Conservation (phyloP, 257 asterid species). For the Cynanchum wilfordii region DNA sequence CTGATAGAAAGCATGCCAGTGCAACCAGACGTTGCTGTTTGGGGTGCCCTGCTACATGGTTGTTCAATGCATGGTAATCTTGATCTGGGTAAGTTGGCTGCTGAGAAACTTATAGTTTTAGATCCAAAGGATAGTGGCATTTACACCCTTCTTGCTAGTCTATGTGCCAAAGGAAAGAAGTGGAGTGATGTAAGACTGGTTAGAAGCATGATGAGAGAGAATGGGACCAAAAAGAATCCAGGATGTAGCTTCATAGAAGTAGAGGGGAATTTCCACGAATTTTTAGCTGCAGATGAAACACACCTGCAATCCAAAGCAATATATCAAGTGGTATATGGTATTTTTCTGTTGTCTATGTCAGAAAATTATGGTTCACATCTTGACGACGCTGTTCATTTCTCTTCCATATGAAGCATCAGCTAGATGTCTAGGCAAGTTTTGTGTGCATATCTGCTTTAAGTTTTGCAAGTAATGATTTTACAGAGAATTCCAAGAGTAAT, state of each 20-base stretch:
- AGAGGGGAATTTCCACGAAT: slow-evolving; percentile 58
- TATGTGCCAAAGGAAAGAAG: slow-evolving; percentile 60
- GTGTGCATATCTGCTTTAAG: neutral
- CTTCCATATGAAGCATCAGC: neutral
- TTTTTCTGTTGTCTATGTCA: slow-evolving; percentile 33
- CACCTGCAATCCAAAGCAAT: slow-evolving; percentile 48
- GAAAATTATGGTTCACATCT: slow-evolving; percentile 27
- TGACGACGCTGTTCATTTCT: slow-evolving; percentile 3
- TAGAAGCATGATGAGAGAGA: slow-evolving; percentile 69
- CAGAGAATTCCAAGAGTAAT: neutral
- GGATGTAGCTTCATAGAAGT: slow-evolving; percentile 74
- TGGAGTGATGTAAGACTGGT: slow-evolving; percentile 64
- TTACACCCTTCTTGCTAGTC: slow-evolving; percentile 56
- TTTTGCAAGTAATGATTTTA: neutral
- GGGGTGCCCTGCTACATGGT: slow-evolving; percentile 79
- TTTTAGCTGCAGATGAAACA: slow-evolving; percentile 56
- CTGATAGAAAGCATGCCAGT: slow-evolving; percentile 51
- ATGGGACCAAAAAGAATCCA: slow-evolving; percentile 55
- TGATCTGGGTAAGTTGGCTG: slow-evolving; percentile 65
- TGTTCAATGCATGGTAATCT: slow-evolving; percentile 62
- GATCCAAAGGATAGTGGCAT: slow-evolving; percentile 78
- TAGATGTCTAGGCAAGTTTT: neutral
- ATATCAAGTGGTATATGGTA: slow-evolving; percentile 35
- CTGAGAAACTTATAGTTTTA: slow-evolving; percentile 50
- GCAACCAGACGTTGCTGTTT: slow-evolving; percentile 70